Percentiles rank a stretch among this genome's conserved stretches.
phyloP scores from a whole-genome alignment of 106 monocot species.

The Acorus calamus region DNA sequence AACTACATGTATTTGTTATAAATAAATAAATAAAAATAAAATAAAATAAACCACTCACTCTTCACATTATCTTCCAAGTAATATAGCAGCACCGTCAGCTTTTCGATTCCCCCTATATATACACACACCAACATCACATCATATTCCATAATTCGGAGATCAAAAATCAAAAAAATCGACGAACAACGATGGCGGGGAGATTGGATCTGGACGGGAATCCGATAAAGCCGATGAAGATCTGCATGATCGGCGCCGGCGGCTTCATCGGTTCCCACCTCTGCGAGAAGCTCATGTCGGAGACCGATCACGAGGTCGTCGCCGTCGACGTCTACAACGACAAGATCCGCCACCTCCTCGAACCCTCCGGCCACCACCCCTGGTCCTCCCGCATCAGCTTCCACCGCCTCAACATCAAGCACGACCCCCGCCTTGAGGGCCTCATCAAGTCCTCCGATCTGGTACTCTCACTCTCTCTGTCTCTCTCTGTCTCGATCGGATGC shows the following conservation, averaged over 20 bases:
- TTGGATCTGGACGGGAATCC: conserved; percentile 55
- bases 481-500: neutral
- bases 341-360: conserved; percentile 48
- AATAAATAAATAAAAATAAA: too few species aligned
- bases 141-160: too few species aligned
- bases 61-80: too few species aligned
- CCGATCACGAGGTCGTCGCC: conserved; percentile 48
- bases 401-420: conserved; percentile 75
- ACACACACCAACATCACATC: too few species aligned
- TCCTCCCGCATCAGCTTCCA: conserved; percentile 56
- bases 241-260: conserved; percentile 72
- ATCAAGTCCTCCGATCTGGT: conserved; percentile 71
- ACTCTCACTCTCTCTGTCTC: neutral
- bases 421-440: conserved; percentile 63
- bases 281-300: conserved; percentile 60
- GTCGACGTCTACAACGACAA: conserved; percentile 73
- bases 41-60: too few species aligned
- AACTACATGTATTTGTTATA: too few species aligned
- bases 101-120: too few species aligned
- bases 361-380: conserved; percentile 20
- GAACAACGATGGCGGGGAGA: neutral
- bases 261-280: conserved; percentile 75
- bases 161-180: too few species aligned
- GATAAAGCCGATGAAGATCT: conserved; percentile 47
- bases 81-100: too few species aligned